Percentiles rank a stretch among this genome's conserved stretches.
phyloP scores from a whole-genome alignment of 2,329 filamentous ascomycete genomes.

The Claviceps sorghi region DNA sequence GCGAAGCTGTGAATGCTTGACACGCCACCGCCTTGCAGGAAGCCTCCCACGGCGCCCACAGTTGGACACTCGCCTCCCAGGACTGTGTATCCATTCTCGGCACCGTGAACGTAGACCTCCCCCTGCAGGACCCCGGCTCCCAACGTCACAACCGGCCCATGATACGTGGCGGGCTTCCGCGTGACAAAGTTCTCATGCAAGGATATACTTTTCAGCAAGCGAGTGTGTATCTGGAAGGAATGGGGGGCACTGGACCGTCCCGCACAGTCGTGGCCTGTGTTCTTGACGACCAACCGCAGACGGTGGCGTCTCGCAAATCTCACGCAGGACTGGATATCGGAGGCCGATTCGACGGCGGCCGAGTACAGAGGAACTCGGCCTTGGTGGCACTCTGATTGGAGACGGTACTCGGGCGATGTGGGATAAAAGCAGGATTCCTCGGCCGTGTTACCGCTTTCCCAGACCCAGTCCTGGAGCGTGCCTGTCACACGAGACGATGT shows the following conservation, averaged over 20 bases:
- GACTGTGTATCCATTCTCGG: neutral
- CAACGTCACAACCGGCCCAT: neutral
- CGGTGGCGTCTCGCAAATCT: neutral
- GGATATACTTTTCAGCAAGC: neutral
- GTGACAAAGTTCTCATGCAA: neutral
- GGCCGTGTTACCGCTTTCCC: neutral
- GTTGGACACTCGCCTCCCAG: conserved; percentile 1
- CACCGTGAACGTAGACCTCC: neutral
- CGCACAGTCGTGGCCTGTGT: neutral
- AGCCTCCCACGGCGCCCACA: neutral
- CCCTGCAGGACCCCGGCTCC: neutral
- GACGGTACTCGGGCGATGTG: neutral
- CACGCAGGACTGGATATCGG: neutral
- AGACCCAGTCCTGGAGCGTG: neutral
- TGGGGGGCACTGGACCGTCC: neutral
- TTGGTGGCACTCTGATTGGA: neutral
- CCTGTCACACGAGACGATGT: neutral
- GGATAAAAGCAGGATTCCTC: neutral
- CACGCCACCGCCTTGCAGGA: neutral
- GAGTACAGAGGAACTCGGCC: neutral
- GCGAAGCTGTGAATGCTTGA: neutral
- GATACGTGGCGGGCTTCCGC: neutral
- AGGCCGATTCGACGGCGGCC: neutral
- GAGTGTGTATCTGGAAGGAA: conserved; percentile 2
- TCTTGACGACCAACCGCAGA: neutral